Conservation (phyloP, 2,329 filamentous ascomycete species). For the Colletotrichum godetiae region DNA sequence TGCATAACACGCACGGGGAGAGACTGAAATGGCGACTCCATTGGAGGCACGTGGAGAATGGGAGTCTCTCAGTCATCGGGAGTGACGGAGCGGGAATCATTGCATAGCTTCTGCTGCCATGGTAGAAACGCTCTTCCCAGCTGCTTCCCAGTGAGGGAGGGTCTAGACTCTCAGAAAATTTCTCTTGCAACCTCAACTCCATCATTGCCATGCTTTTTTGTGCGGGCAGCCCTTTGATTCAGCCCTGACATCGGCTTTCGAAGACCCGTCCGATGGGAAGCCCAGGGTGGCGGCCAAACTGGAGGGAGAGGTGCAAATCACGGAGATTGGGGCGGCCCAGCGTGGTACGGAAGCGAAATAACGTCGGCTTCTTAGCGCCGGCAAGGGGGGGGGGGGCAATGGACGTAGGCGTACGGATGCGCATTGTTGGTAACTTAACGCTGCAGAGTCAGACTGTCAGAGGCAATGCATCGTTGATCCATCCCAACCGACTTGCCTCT, state of each 20-base stretch:
- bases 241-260: not conserved
- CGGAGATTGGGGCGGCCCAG: conserved; percentile 32
- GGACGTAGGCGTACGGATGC: not conserved
- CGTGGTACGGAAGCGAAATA: conserved; percentile 31
- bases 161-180: conserved; percentile 12
- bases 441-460: not conserved
- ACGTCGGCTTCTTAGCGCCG: conserved; percentile 14
- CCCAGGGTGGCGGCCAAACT: conserved; percentile 8
- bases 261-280: conserved; percentile 7
- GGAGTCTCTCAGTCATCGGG: not conserved
- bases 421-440: not conserved
- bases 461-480: not conserved
- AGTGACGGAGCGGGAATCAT: not conserved
- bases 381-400: conserved; percentile 1
- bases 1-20: conserved; percentile 16
- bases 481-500: not conserved
- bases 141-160: not conserved
- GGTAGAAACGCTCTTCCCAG: not conserved
- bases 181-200: conserved; percentile 10
- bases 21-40: not conserved
- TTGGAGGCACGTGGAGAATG: conserved; percentile 20
- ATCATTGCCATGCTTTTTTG: conserved; percentile 1
- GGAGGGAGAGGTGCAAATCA: conserved; percentile 11
- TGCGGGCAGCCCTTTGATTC: not conserved
- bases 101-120: not conserved